Base-by-base conservation (phyloP, 768 basidiomycete genomes). In the Phanerochaete sordida region DNA sequence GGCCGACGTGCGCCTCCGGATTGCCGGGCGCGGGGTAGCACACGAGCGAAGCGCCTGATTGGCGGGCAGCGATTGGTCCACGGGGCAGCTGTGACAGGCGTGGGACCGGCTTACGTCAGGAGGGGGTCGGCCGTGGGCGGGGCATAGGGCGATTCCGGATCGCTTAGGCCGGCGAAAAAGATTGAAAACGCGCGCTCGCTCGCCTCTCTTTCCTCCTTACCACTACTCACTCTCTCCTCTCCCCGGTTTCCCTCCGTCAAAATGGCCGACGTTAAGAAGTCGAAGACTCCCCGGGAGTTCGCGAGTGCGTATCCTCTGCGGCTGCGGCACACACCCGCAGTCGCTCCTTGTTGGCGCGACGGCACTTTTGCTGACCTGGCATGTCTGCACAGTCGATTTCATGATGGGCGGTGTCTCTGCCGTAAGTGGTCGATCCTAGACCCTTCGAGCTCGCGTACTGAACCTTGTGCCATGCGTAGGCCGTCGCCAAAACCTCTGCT, bases 401-500 rank as follows among this genome's bases (percentile, higher is more conserved):
- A 74, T 95, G 79, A 95, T 95, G 93, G 93, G 93, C 75, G 93
- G 92, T 88, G 90, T 93, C 70, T 93, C 91, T 65, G 91, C 92
- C 70, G 90, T 92, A 75, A 52, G 88, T 80, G 64, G n/a, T n/a
- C n/a, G n/a, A n/a, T n/a, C 12, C 1, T 31, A 26, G 12, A 19
- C 54, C 11, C 26, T 8, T n/a, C 13, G 24, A 50, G 24, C 31
- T 43, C 43, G 30, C 57, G 16, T 61, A 53, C 63, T 74, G 59
- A 74, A 58, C 58, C 57, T 39, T 31, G 61, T 13, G 44, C 56
- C 61, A 48, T 62, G 35, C 61, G 61, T 63, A 95, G 93, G 97
- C 97, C 68, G 93, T 98, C 76, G 91, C 97, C 58, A 99, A 99
- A 86, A 98, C 97, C 66, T 91, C 91, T 66, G 97, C 97, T 69